Evolutionary conservation across 2,329 filamentous ascomycete genomes (phyloP), one percentile per base, ranked within the genome.

Genomic region (Biscogniauxia marginata): DNA sequence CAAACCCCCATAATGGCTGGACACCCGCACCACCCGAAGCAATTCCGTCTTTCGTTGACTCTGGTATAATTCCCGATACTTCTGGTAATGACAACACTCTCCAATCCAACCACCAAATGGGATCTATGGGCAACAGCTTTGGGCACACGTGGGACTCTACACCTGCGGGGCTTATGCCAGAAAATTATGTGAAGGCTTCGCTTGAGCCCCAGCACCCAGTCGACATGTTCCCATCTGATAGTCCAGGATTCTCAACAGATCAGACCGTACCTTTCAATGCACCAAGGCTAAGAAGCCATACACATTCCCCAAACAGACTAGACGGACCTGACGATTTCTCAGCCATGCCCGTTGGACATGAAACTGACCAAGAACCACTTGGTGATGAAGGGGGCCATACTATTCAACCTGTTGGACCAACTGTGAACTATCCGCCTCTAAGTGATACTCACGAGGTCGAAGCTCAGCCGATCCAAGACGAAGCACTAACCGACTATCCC

Each of bases 401-500:
- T 7, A 30, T 52, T 19, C 46, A 45, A 25, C 2, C 21, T 52
- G 23, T 43, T n/a, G 44, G 48, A 2, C 56, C 53, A 11, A 49
- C 9, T 21, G 60, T 56, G 20, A 49, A 39, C 21, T 67, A 68
- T 49, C 65, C 63, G n/a, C 53, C 65, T 22, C 46, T 65, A 44
- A 64, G 63, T 5, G 24, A 56, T 7, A 39, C 56, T 9, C 55
- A 61, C 6, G 58, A 65, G 25, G 57, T 56, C 18, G 49, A 55
- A 30, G 18, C 23, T 19, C 50, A n/a, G 20, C 16, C 50, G 3
- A 16, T 50, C 20, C 49, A 51, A 16, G 50, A 58, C 9, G 57
- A 61, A 7, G 51, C 58, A 47, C 49, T 57, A 18, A 50, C 58
- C 6, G 52, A 68, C 34, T 70, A 70, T 43, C 67, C 66, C 7